These are phyloP conservation scores for Blastomyces silverae DNA, from an alignment of 2,329 filamentous ascomycete genomes.

Conservation along the genomic window DNA sequence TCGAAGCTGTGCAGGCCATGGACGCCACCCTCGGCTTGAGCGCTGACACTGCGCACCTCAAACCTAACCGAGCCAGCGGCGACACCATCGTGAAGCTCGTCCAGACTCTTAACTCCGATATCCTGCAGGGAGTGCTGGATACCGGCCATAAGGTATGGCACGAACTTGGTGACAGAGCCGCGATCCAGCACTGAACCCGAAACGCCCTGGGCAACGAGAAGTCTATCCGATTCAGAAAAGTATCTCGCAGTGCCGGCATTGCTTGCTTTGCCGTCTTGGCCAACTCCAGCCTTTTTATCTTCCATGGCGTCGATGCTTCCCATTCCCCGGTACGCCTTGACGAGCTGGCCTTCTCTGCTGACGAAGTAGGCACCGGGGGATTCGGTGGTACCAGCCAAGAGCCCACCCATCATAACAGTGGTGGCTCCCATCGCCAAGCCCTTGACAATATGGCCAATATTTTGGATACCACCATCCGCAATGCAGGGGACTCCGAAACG, in stretches of 20 bases:
- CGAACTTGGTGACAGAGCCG: constrained; percentile 82
- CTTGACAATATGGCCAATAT: constrained; percentile 98
- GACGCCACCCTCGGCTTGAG: constrained; percentile 92
- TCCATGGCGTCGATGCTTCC: constrained; percentile 99
- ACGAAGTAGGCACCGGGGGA: constrained; percentile 96
- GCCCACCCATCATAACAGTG: constrained; percentile 98
- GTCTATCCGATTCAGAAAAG: constrained; percentile 92
- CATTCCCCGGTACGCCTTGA: constrained; percentile 99
- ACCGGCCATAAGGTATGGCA: constrained; percentile 90
- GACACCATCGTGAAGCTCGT: constrained; percentile 69
- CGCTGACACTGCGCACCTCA: constrained; percentile 87
- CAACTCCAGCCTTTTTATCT: constrained; percentile 84
- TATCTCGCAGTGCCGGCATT: constrained; percentile 97
- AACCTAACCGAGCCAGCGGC: constrained; percentile 72
- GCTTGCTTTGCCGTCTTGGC: constrained; percentile 60
- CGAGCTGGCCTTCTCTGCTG: constrained; percentile 90
- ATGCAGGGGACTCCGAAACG: constrained; percentile 96
- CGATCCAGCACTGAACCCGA: constrained; percentile 59
- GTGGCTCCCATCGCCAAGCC: constrained; percentile 88
- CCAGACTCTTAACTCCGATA: constrained; percentile 75
- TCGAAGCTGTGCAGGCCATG: constrained; percentile 96
- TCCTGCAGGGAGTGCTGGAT: constrained; percentile 98
- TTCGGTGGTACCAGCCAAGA: constrained; percentile 93
- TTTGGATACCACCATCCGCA: constrained; percentile 95
- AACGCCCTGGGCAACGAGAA: constrained; percentile 94